phyloP scores from a whole-genome alignment of 176 grass and related monocot species.

The Oryza punctata region DNA sequence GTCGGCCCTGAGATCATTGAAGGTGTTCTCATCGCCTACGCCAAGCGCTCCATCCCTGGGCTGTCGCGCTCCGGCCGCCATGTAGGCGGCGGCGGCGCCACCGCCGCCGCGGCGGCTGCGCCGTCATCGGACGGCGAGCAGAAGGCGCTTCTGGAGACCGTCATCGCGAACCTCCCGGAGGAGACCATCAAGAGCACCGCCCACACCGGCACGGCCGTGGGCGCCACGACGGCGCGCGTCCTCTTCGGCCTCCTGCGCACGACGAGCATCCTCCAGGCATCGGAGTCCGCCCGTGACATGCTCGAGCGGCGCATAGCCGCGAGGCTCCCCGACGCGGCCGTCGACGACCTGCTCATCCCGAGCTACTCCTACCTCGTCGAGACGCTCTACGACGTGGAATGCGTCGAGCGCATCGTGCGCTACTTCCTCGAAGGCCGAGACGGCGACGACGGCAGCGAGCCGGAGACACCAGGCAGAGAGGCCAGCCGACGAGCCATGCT shows the following conservation, averaged over 20 bases:
- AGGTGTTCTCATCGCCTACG: conserved; percentile 80
- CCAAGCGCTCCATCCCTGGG: conserved; percentile 86
- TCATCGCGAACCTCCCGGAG: conserved; percentile 86
- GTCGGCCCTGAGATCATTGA: conserved; percentile 79
- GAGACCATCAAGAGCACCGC: conserved; percentile 60
- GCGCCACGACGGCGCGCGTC: conserved; percentile 66
- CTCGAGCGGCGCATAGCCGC: conserved; percentile 76
- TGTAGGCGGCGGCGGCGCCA: conserved; percentile 8
- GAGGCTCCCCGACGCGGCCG: conserved; percentile 63
- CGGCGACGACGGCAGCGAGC: conserved; percentile 39
- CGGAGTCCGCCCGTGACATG: conserved; percentile 59
- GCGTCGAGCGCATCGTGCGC: conserved; percentile 74
- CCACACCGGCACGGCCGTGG: conserved; percentile 51
- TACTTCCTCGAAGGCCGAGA: conserved; percentile 67
- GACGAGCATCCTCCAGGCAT: conserved; percentile 76
- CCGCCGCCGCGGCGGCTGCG: not conserved
- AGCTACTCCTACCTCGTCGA: conserved; percentile 96
- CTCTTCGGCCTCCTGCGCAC: conserved; percentile 93
- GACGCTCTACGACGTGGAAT: conserved; percentile 98
- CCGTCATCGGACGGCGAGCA: conserved; percentile 62
- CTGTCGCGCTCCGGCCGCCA: conserved; percentile 72
- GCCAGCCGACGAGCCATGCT: conserved; percentile 46
- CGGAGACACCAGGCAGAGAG: conserved; percentile 40
- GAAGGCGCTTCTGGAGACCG: conserved; percentile 80
- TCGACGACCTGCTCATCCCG: conserved; percentile 92